A percentile compares a stretch with the other conserved stretches of the same genome.
Evolutionary conservation across 2,329 filamentous ascomycete genomes (phyloP).

Genomic region (Achaetomium macrosporum): DNA sequence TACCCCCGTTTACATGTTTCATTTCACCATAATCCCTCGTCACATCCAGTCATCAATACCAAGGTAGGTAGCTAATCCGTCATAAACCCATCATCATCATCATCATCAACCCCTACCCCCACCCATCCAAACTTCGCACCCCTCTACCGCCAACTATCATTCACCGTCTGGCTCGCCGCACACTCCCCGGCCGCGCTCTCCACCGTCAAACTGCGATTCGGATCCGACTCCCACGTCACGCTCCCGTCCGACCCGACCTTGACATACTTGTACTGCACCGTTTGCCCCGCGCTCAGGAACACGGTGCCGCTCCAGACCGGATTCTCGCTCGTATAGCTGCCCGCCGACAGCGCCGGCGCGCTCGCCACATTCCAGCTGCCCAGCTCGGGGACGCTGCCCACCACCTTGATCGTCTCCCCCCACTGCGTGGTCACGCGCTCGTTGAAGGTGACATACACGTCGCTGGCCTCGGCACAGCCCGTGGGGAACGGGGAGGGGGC

Average conservation of each 20-base stretch:
- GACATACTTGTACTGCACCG: conserved; percentile 64
- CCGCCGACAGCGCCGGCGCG: conserved; percentile 53
- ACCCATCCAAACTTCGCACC: background rate
- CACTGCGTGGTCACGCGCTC: conserved; percentile 50
- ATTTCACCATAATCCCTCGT: background rate
- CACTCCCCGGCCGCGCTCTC: conserved; percentile 25
- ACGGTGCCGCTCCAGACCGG: conserved; percentile 57
- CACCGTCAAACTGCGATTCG: conserved; percentile 41
- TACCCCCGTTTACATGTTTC: no score
- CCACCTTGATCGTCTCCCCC: conserved; percentile 61
- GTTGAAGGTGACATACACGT: conserved; percentile 58
- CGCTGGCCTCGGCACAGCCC: conserved; percentile 35
- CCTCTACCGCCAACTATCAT: conserved; percentile 12
- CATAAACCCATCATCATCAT: background rate
- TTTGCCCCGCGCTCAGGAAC: conserved; percentile 48
- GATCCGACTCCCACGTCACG: conserved; percentile 60
- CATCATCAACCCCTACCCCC: no score
- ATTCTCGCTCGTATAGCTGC: conserved; percentile 51
- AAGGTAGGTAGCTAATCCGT: background rate
- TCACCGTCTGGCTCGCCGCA: conserved; percentile 14
- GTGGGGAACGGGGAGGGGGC: conserved; percentile 26
- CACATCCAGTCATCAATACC: background rate
- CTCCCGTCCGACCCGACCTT: conserved; percentile 49
- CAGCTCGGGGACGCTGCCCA: conserved; percentile 53
- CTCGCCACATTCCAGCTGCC: conserved; percentile 55